Evolutionary conservation across 495 filamentous ascomycete species (phyloP).

Genomic region (Penicillium psychrofluorescens): DNA sequence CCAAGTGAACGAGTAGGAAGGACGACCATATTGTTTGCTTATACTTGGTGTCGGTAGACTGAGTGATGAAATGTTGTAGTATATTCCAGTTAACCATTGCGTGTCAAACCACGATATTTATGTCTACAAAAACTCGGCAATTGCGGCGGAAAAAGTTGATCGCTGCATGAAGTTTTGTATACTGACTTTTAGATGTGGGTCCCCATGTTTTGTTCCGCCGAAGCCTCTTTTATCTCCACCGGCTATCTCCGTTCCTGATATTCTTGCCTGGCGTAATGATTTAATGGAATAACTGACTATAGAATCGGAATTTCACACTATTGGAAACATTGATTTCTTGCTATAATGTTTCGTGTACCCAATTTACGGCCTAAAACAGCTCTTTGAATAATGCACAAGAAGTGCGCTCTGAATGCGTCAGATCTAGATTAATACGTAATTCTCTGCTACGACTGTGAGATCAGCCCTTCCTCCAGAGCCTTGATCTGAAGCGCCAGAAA

Average conservation of each 20-base stretch:
- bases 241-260: too few species aligned
- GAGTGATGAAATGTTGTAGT: background rate
- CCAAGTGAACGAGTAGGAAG: slow-evolving; percentile 41
- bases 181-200: background rate
- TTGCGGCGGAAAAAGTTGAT: slow-evolving; percentile 3
- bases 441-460: background rate
- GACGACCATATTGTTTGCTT: slow-evolving; percentile 1
- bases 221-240: too few species aligned
- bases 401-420: slow-evolving; percentile 1
- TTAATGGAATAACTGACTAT: too few species aligned
- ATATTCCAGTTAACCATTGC: too few species aligned
- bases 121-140: background rate
- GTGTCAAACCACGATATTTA: background rate
- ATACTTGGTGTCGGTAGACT: background rate
- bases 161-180: background rate
- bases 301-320: too few species aligned
- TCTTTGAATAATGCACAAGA: background rate
- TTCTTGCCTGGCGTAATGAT: too few species aligned
- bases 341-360: too few species aligned
- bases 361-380: too few species aligned
- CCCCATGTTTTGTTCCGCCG: background rate
- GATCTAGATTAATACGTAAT: slow-evolving; percentile 1
- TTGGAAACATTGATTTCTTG: too few species aligned
- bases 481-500: slow-evolving; percentile 71
- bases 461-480: slow-evolving; percentile 48